Conservation (phyloP, 1,284 basidiomycete genomes). For the Golubevia pallescens region DNA sequence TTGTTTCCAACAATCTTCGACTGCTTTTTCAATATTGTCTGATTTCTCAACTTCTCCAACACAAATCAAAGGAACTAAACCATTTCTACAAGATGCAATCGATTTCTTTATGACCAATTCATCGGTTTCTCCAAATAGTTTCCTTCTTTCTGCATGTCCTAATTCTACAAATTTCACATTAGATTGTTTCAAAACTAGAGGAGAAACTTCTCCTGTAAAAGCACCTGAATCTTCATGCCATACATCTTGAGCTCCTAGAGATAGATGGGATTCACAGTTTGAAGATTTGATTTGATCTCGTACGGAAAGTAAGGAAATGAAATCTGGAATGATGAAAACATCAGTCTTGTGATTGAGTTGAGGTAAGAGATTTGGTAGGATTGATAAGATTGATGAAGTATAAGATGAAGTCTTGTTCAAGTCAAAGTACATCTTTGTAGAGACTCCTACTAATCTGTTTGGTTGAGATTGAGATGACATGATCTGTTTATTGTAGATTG, state of each 20-base stretch:
- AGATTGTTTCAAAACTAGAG: conserved; percentile 35
- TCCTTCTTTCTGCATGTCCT: conserved; percentile 48
- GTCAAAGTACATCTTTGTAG: conserved; percentile 61
- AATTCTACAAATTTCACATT: conserved; percentile 50
- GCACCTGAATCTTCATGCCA: conserved; percentile 40
- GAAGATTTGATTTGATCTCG: conserved; percentile 12
- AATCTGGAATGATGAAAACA: conserved; percentile 54
- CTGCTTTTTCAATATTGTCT: conserved; percentile 17
- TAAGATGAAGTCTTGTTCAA: conserved; percentile 27
- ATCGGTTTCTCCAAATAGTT: conserved; percentile 51
- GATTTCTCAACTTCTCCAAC: conserved; percentile 37
- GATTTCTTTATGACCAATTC: conserved; percentile 41
- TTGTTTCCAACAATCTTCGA: conserved; percentile 49
- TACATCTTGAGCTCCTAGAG: conserved; percentile 47
- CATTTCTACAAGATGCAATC: conserved; percentile 24
- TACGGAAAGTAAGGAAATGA: conserved; percentile 34
- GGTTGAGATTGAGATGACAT: too few species aligned
- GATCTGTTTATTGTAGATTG: too few species aligned
- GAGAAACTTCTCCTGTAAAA: conserved; percentile 53
- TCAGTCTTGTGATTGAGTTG: conserved; percentile 14
- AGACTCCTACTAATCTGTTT: conserved; percentile 46
- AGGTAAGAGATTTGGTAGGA: conserved; percentile 10
- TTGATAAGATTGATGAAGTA: conserved; percentile 12
- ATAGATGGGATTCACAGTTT: conserved; percentile 11
- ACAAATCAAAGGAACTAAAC: conserved; percentile 49